Percentiles rank a stretch among this genome's conserved stretches.
These are phyloP conservation scores for Starmerella sp. DNA, from an alignment of 805 yeast species.

Conservation along the genomic window DNA sequence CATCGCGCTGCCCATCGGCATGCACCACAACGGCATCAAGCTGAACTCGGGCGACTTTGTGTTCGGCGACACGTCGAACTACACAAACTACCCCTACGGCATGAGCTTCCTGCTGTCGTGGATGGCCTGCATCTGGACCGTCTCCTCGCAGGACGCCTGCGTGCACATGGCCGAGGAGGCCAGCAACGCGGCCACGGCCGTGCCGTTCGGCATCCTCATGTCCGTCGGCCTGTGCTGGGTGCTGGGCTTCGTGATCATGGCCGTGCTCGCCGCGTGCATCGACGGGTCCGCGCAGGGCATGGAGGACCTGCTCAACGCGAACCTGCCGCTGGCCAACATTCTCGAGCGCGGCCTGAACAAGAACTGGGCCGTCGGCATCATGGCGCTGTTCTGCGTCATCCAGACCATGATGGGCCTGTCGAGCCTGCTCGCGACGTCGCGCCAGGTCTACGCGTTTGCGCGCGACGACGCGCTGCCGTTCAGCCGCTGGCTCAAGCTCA, in stretches of 20 bases:
- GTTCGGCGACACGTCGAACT: conserved; percentile 43
- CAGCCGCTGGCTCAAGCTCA: conserved; percentile 44
- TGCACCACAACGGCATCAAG: conserved; percentile 19
- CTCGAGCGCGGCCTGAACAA: conserved; percentile 52
- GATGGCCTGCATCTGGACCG: conserved; percentile 66
- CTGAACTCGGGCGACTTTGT: conserved; percentile 44
- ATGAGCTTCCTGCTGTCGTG: conserved; percentile 45
- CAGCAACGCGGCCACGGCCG: conserved; percentile 47
- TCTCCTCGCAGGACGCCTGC: conserved; percentile 61
- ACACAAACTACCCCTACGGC: conserved; percentile 46
- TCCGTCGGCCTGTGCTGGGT: conserved; percentile 48
- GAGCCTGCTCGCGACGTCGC: conserved; percentile 49
- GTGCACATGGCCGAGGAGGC: conserved; percentile 68
- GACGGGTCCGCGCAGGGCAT: conserved; percentile 33
- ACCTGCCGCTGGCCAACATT: conserved; percentile 57
- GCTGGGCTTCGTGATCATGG: conserved; percentile 46
- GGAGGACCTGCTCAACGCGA: conserved; percentile 40
- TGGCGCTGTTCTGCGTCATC: conserved; percentile 46
- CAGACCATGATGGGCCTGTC: conserved; percentile 60
- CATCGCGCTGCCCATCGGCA: conserved; percentile 56
- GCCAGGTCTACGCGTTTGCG: conserved; percentile 67
- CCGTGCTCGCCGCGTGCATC: conserved; percentile 42
- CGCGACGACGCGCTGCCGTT: conserved; percentile 68
- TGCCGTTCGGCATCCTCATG: conserved; percentile 53
- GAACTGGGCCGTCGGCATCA: conserved; percentile 53